A percentile compares a stretch with the other conserved stretches of the same genome.
Conservation (phyloP, 495 filamentous ascomycete species). For the Neurospora tetrasperma region DNA sequence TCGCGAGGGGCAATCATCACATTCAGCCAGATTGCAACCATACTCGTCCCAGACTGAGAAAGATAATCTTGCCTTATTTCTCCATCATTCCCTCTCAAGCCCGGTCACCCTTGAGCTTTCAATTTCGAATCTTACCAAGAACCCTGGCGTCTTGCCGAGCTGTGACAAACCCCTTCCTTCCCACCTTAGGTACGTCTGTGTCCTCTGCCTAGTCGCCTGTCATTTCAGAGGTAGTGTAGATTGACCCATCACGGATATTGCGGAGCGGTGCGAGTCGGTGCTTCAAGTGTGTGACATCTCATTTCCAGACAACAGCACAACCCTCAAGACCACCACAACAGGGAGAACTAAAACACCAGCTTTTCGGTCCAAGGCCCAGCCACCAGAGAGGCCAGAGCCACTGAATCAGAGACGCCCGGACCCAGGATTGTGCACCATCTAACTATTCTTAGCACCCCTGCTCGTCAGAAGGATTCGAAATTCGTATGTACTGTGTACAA, state of each 20-base stretch:
- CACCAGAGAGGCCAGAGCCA: background rate
- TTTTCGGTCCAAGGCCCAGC: background rate
- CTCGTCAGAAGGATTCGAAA: background rate
- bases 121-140: background rate
- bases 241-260: background rate
- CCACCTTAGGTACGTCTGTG: background rate
- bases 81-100: background rate
- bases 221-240: background rate
- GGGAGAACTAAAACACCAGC: background rate
- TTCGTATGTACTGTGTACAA: background rate
- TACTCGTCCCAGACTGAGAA: background rate
- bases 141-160: background rate
- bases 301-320: background rate
- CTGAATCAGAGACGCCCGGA: background rate
- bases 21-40: background rate
- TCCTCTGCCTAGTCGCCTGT: background rate
- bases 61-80: background rate
- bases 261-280: background rate
- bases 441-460: background rate
- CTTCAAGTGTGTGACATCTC: background rate
- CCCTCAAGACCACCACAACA: background rate
- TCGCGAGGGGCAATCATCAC: background rate
- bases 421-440: background rate
- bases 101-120: background rate
- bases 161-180: background rate